Percentiles rank a stretch among this genome's conserved stretches.
These are phyloP conservation scores for Saccharomycopsis oosterbeekiorum DNA, from an alignment of 805 yeast species.

Conservation along the genomic window DNA sequence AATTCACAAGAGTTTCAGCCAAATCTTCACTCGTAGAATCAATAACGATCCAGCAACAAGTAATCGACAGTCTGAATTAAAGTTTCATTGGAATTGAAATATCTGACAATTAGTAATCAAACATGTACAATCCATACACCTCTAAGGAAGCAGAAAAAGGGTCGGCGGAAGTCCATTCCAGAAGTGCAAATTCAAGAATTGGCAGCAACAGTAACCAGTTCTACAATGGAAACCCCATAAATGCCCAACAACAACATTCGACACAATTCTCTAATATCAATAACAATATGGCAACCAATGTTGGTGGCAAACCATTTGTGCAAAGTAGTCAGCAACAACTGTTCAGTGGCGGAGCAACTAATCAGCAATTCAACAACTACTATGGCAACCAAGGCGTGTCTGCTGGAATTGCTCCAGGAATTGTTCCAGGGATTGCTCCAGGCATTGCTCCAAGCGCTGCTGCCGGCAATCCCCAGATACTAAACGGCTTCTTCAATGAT, in stretches of 20 bases:
- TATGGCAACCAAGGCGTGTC: background rate
- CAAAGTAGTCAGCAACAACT: background rate
- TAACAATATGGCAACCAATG: background rate
- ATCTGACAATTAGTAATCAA: background rate
- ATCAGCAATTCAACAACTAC: background rate
- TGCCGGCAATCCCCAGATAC: background rate
- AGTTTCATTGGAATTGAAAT: background rate
- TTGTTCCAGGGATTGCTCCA: no score
- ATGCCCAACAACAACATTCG: background rate
- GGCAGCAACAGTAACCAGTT: background rate
- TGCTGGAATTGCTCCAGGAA: background rate
- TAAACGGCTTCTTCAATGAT: constrained; percentile 48
- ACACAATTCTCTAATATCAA: background rate
- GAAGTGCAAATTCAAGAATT: background rate
- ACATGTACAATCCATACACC: background rate
- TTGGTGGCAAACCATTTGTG: background rate
- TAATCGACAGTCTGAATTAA: background rate
- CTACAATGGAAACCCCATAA: background rate
- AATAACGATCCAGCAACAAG: background rate
- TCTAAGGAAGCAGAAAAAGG: background rate
- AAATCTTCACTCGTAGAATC: no score
- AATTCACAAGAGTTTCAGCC: no score
- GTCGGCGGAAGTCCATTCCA: background rate
- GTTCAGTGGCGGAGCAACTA: background rate
- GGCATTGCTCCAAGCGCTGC: background rate